These are phyloP conservation scores for Agastache rugosa DNA, from an alignment of 257 asterid species.

Conservation along the genomic window DNA sequence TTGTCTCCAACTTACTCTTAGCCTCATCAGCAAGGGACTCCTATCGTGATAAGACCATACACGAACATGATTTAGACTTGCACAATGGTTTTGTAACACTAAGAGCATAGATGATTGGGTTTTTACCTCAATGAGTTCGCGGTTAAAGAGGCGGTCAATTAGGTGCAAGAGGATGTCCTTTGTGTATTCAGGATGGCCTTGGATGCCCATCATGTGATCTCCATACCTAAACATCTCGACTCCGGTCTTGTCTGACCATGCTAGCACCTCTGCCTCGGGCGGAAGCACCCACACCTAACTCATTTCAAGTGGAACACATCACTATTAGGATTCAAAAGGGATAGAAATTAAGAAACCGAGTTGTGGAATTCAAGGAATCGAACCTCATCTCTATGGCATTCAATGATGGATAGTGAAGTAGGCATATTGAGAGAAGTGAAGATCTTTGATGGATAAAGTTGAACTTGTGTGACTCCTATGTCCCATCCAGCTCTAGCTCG, in stretches of 20 bases:
- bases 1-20: constrained; percentile 53
- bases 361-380: background rate
- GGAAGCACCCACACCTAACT: constrained; percentile 77
- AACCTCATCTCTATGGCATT: constrained; percentile 95
- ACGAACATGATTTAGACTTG: background rate
- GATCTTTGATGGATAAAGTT: constrained; percentile 59
- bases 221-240: constrained; percentile 81
- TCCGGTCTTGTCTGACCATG: constrained; percentile 77
- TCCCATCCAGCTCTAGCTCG: constrained; percentile 88
- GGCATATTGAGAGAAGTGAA: constrained; percentile 67
- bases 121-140: constrained; percentile 54
- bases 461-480: constrained; percentile 65
- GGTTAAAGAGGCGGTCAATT: constrained; percentile 69
- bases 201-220: constrained; percentile 89
- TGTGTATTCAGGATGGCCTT: constrained; percentile 95
- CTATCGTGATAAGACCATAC: constrained; percentile 32
- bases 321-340: background rate
- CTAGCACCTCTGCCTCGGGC: constrained; percentile 72
- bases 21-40: constrained; percentile 64
- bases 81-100: background rate
- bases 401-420: constrained; percentile 59
- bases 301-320: background rate
- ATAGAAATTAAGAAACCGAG: background rate
- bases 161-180: constrained; percentile 75
- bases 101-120: background rate